Evolutionary conservation across 2,329 filamentous ascomycete species (phyloP).

Genomic region (Ambrosiella cleistominuta): DNA sequence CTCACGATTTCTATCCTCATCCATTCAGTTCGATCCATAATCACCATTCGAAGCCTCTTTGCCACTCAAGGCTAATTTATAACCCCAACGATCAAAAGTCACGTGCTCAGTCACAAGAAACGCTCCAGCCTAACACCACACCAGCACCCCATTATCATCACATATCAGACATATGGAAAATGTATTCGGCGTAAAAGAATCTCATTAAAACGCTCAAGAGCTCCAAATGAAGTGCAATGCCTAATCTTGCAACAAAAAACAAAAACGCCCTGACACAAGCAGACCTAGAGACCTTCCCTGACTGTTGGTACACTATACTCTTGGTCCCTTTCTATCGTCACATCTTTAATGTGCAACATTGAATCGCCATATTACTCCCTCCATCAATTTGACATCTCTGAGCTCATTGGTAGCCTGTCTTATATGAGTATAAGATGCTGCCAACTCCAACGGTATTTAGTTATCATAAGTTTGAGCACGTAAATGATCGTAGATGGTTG

Average conservation of each 20-base stretch:
- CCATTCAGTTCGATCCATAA: too few relatives aligned
- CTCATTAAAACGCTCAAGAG: constrained; percentile 10
- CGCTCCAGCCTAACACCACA: background rate
- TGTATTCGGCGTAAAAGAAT: background rate
- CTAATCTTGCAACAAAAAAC: constrained; percentile 1
- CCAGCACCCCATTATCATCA: background rate
- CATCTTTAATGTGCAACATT: background rate
- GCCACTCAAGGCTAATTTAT: too few relatives aligned
- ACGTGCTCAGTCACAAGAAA: too few relatives aligned
- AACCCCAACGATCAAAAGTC: too few relatives aligned
- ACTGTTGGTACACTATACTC: background rate
- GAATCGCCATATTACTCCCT: too few relatives aligned
- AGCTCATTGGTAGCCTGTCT: too few relatives aligned
- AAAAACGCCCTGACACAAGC: background rate
- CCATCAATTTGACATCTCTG: too few relatives aligned
- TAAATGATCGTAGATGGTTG: background rate
- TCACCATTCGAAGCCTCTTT: too few relatives aligned
- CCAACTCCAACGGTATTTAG: too few relatives aligned
- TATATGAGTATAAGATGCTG: too few relatives aligned
- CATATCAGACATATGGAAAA: background rate
- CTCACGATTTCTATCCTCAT: too few relatives aligned
- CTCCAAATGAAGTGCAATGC: constrained; percentile 3
- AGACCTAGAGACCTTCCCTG: background rate
- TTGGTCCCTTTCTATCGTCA: background rate
- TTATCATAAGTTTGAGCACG: background rate